Evolutionary conservation across 2,329 filamentous ascomycete species (phyloP), one percentile per base, ranked within the genome.

Genomic region (Alternaria atra): DNA sequence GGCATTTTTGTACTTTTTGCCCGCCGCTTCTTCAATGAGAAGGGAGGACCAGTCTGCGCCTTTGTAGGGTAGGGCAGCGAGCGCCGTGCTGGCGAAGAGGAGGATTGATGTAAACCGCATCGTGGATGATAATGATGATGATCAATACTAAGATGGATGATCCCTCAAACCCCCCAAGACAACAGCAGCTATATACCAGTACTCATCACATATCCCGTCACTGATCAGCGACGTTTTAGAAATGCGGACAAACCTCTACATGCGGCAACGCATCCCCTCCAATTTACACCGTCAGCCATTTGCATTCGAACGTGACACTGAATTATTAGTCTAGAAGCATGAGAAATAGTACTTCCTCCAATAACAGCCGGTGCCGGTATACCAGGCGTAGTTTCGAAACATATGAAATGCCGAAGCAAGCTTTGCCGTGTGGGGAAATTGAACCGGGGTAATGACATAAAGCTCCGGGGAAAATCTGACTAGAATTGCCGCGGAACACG

Each of bases 31-130:
- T 69, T 90, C 86, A 6, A 91, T 77, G 0, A 85, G 74, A 1
- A 89, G 82, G 0, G 90, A 92, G 1, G 89, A 91, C 84, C 90
- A 91, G 77, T 92, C 90, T 4, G 87, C 88, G 8, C 90, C 90
- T 64, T 85, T 87, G 77, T 89, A 90, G 2, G 84, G 84, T 4
- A 92, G 81, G 27, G 85, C 81, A 2, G 82, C 83, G 3, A 76
- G 62, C 6, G 73, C 73, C 4, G 66, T 53, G 64, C 65, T 52
- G 55, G 68, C 64, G 58, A 68, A 66, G 51, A 73, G 56, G 7
- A 60, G 37, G 6, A 75, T 52, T 10, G 65, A 54, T 7, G 72
- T 54, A 57, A 74, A 63, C 61, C 70, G 73, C 75, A 78, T 78
- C 37, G 17, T 71, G 66, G 47, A 17, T 7, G 23, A 29, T 27